Base-by-base conservation (phyloP, 106 monocot genomes). In the Vanilla planifolia region DNA sequence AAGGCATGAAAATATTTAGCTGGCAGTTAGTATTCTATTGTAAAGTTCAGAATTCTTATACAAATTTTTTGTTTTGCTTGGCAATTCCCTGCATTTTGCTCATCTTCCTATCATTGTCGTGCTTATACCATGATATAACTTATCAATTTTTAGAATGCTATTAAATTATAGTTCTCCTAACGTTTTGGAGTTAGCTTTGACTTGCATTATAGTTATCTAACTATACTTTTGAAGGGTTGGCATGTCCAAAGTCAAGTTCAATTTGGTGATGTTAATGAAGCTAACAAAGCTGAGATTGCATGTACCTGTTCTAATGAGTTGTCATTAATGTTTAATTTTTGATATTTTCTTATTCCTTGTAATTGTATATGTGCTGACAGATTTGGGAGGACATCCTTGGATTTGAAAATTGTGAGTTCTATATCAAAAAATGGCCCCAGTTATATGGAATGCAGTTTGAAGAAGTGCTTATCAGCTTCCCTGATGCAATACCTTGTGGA, bases 301-400 rank as follows among this genome's bases (percentile, higher is more conserved):
- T 30, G 2, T 6, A 24, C 3, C 4, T 14, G 14, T 1, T 28
- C 3, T 53, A 53, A 8, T 53, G 32, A 14, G 15, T 19, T 13
- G n/a, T 46, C 5, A 13, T 24, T 14, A 0, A 13, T 50, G 26
- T 53, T 32, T 53, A n/a, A 29, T 32, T 6, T 53, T 53, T 32
- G 53, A 22, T 53, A 29, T 53, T 53, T 53, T 53, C 30, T 25
- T 48, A 14, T 53, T 5, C 28, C 30, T 53, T 30, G 32, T 15
- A 53, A 40, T 14, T 28, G 1, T 16, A 1, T 57, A 35, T 19
- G 16, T 39, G 10, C 21, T 40, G 23, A 69, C 75, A 84, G 84
- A 84, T 84, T 28, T 84, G 84, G 84, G 84, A 84, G 63, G 84
- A 84, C 59, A 84, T 84, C 29, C 84, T 84, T 62, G 84, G 84